A percentile compares a stretch with the other conserved stretches of the same genome.
Evolutionary conservation across 1,139 yeast species (phyloP).

Genomic region (Tardiomyces depauwii): DNA sequence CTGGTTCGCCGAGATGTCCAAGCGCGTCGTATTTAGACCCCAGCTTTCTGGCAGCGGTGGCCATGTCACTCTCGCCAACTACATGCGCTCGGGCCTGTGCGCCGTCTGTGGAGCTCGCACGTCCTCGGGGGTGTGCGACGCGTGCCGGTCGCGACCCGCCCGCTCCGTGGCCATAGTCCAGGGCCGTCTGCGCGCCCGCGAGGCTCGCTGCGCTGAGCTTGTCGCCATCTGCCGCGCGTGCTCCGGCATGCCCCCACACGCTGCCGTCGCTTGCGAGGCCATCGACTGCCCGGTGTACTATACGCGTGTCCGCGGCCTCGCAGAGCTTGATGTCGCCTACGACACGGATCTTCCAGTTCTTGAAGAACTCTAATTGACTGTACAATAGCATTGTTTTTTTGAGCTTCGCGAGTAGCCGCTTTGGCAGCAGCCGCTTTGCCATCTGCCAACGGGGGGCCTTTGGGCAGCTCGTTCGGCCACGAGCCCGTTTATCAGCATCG

Average conservation of each 20-base stretch:
- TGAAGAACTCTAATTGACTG: too few relatives aligned
- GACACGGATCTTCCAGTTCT: not conserved
- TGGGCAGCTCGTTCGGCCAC: too few relatives aligned
- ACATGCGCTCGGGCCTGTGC: constrained; percentile 1
- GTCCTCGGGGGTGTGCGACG: constrained; percentile 9
- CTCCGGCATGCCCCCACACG: constrained; percentile 15
- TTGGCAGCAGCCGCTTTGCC: too few relatives aligned
- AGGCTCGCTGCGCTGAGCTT: constrained; percentile 17
- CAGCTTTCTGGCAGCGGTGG: constrained; percentile 1
- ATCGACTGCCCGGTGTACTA: constrained; percentile 36
- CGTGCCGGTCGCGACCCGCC: constrained; percentile 9
- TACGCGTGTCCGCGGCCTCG: constrained; percentile 22
- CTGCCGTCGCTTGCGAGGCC: constrained; percentile 25
- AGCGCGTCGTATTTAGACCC: constrained; percentile 3
- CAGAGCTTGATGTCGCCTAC: constrained; percentile 15
- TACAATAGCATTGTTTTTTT: too few relatives aligned
- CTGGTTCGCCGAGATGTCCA: constrained; percentile 76
- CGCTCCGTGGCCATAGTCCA: constrained; percentile 10
- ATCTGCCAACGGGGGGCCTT: too few relatives aligned
- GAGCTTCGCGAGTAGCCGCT: too few relatives aligned
- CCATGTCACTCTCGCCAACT: not conserved
- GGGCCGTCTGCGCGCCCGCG: constrained; percentile 11
- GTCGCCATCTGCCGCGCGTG: constrained; percentile 24
- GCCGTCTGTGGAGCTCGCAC: not conserved
- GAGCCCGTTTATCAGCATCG: too few relatives aligned